Conservation (phyloP, 2,329 filamentous ascomycete genomes). For the Aspergillus floridensis region DNA sequence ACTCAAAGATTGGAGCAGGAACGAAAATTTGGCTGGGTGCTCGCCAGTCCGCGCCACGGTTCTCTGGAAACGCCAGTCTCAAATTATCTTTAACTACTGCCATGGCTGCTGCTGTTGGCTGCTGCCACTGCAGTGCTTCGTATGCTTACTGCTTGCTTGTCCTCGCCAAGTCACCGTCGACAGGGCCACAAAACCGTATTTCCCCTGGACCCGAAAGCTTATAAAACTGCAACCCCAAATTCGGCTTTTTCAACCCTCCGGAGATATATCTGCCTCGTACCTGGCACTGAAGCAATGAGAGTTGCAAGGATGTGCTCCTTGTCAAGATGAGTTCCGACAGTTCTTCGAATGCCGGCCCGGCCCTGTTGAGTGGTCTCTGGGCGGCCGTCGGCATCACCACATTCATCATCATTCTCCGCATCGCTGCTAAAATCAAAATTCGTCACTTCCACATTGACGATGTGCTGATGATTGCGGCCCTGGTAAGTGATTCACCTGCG, state of each 20-base stretch:
- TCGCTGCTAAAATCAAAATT: constrained; percentile 32
- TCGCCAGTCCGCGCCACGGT: background rate
- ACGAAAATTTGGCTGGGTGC: background rate
- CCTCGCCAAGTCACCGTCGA: background rate
- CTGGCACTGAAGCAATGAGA: background rate
- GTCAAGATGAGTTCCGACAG: constrained; percentile 1
- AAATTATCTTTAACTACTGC: background rate
- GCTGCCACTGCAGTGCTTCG: background rate
- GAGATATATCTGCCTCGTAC: background rate
- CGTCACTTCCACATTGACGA: constrained; percentile 28
- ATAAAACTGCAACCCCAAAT: background rate
- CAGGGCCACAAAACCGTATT: background rate
- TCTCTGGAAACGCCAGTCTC: background rate
- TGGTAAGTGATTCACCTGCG: constrained; percentile 16
- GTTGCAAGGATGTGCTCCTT: background rate
- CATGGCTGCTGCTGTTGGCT: background rate
- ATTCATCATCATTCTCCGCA: constrained; percentile 25
- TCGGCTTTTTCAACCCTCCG: background rate
- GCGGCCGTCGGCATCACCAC: constrained; percentile 26
- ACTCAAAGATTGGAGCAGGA: background rate
- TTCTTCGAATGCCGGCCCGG: constrained; percentile 17
- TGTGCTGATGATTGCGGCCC: constrained; percentile 30
- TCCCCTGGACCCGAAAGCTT: constrained; percentile 6
- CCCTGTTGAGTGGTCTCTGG: constrained; percentile 28
- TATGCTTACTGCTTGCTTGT: background rate